Evolutionary conservation across 495 filamentous ascomycete genomes (phyloP), one percentile per base, ranked within the genome.

Genomic region (Xylaria intraflava): DNA sequence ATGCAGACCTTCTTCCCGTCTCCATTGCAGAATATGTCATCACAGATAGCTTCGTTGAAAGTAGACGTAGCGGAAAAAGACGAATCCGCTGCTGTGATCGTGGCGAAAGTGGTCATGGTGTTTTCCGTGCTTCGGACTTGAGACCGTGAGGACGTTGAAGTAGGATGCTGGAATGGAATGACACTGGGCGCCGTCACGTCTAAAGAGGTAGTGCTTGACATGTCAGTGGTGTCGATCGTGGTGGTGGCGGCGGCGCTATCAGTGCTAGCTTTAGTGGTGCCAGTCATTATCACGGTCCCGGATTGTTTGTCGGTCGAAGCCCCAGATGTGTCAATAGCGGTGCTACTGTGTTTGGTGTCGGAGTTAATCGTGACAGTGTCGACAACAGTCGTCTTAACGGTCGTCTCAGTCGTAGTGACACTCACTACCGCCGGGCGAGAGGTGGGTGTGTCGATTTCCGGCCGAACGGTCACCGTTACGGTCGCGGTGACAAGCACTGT

Each of bases 21-120:
- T 17, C 44, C 35, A 23, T 54, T 43, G 51, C 66, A 67, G 53
- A 51, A 63, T 12, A 54, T 56, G 30, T 62, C 57, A 46, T 66
- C 61, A 49, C 64, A 69, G 8, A 35, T 12, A 10, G 44, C 43
- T n/a, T 33, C 45, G 29, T 53, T 49, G 49, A 58, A 49, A 19
- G 22, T 47, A n/a, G 56, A 36, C 23, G 38, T 41, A n/a, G 41
- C n/a, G 2, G 46, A 16, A 1, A 27, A 33, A 6, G 43, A 17
- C 5, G 53, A 27, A 16, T n/a, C 19, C 12, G 31, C 22, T 10
- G 35, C 22, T 22, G 54, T 36, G 36, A 30, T 49, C 14, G 56
- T 55, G 10, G 46, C 17, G 8, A 40, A 50, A n/a, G 45, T 40
- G 10, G 23, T 46, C 8, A 11, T 39, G 10, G 40, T 33, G 22